Evolutionary conservation across 2,329 filamentous ascomycete genomes (phyloP), one percentile per base, ranked within the genome.

Genomic region (Cercospora zeina): DNA sequence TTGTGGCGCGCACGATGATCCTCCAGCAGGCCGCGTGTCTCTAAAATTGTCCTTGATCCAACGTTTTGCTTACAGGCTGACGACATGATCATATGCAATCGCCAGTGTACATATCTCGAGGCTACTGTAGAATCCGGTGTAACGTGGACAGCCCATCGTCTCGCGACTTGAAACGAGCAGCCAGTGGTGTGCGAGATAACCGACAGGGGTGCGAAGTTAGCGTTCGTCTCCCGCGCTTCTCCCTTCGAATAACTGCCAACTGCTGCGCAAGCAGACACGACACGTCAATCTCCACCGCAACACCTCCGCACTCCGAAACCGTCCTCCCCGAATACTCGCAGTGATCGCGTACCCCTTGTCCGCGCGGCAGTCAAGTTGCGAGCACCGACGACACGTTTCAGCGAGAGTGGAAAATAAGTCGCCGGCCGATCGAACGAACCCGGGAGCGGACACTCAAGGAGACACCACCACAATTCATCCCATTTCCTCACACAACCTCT

Each of bases 331-430:
- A 34, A 8, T 34, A 53, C 49, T 31, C 19, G 49, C 49, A 13
- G 30, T 11, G 1, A 2, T 11, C 19, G 27, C 6, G 8, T 24
- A 4, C 30, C 16, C n/a, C 31, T 1, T 19, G n/a, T 14, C 27
- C 30, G 14, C 30, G 49, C 8, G 31, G 31, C 31, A n/a, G 9
- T 34, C 9, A 31, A 19, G 49, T 34, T 11, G 50, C 33, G 51
- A 59, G 49, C 34, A 37, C 30, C 53, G n/a, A 50, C 58, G 54
- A 63, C 58, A 63, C 62, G 58, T 63, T 63, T 63, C 62, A 58
- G 45, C 56, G 53, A 58, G 47, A 63, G 58, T 59, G 37, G 57
- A 24, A n/a, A 51, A 30, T 45, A 36, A 24, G 49, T 54, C 56
- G 45, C 33, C 56, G 45, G 33, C 31, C 45, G 3, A 16, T 53